Evolutionary conservation across 495 filamentous ascomycete species (phyloP).

Genomic region (Niebla homalea): DNA sequence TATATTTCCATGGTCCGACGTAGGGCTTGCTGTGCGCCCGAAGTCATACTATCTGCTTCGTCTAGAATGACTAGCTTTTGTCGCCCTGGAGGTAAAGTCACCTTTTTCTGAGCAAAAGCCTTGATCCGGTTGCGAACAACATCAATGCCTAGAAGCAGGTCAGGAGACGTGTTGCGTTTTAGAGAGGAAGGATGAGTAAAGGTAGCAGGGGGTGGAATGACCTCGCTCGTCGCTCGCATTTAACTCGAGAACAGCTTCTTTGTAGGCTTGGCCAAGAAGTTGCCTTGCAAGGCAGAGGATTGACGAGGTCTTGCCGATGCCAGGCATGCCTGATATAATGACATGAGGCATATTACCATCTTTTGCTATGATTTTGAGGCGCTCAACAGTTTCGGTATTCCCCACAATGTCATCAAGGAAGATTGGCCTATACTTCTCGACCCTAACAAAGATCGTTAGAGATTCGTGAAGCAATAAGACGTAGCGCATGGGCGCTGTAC

Average conservation of each 20-base stretch:
- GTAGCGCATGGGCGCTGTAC: constrained; percentile 6
- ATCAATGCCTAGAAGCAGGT: constrained; percentile 58
- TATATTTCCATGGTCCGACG: constrained; percentile 99
- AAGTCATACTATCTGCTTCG: constrained; percentile 95
- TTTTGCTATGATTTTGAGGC: constrained; percentile 95
- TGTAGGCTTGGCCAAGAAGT: constrained; percentile 84
- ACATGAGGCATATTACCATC: constrained; percentile 99
- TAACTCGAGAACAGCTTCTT: constrained; percentile 91
- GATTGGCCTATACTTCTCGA: constrained; percentile 93
- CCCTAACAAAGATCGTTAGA: constrained; percentile 36
- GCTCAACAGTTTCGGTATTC: constrained; percentile 94
- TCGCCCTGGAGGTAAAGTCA: constrained; percentile 77
- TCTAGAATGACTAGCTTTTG: constrained; percentile 97
- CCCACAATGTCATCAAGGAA: constrained; percentile 95
- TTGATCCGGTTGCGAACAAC: constrained; percentile 98
- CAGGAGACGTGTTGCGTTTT: background rate
- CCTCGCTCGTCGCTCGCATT: constrained; percentile 95
- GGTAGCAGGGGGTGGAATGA: constrained; percentile 13
- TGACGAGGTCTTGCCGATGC: constrained; percentile 97
- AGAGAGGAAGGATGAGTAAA: background rate
- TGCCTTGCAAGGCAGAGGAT: constrained; percentile 88
- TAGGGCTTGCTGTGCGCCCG: constrained; percentile 89
- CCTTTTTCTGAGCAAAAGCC: constrained; percentile 98
- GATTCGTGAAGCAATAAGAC: background rate
- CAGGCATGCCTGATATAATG: constrained; percentile 98